Evolutionary conservation across 2,329 filamentous ascomycete genomes (phyloP).

Genomic region (Penicillium polonicum): DNA sequence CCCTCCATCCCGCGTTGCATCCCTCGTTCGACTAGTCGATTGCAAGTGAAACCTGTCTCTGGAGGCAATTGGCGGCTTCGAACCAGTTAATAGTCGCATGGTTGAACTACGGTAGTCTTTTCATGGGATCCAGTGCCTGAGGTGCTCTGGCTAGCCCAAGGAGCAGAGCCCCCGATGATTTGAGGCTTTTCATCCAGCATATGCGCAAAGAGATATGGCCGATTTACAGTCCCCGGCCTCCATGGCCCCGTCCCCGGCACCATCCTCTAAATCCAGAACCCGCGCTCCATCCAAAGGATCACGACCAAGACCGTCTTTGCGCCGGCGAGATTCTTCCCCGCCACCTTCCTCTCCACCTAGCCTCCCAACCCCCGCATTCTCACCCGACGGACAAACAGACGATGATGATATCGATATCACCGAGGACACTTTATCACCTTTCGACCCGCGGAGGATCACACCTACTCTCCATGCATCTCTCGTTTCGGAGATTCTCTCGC

Average conservation of each 20-base stretch:
- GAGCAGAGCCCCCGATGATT: constrained; percentile 17
- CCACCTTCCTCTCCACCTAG: constrained; percentile 61
- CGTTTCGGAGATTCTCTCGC: constrained; percentile 85
- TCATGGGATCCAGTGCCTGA: constrained; percentile 19
- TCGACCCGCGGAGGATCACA: constrained; percentile 90
- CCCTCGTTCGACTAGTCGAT: neutral
- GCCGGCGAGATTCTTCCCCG: constrained; percentile 65
- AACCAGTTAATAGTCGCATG: constrained; percentile 15
- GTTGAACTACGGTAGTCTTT: constrained; percentile 19
- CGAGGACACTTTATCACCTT: constrained; percentile 68
- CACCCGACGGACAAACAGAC: constrained; percentile 37
- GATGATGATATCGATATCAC: constrained; percentile 35
- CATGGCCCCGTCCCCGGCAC: constrained; percentile 64
- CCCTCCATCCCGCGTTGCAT: neutral
- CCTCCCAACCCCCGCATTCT: constrained; percentile 47
- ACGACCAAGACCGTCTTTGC: constrained; percentile 62
- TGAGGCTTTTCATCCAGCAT: constrained; percentile 7
- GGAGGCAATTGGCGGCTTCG: neutral
- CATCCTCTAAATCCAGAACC: constrained; percentile 41
- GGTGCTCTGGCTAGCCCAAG: constrained; percentile 27
- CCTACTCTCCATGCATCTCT: constrained; percentile 92
- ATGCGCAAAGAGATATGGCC: constrained; percentile 28
- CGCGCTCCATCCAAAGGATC: constrained; percentile 23
- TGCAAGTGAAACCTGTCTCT: neutral
- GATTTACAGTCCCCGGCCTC: constrained; percentile 54